phyloP scores from a whole-genome alignment of 2,329 filamentous ascomycete species.

The Arthrobotrys iridis region DNA sequence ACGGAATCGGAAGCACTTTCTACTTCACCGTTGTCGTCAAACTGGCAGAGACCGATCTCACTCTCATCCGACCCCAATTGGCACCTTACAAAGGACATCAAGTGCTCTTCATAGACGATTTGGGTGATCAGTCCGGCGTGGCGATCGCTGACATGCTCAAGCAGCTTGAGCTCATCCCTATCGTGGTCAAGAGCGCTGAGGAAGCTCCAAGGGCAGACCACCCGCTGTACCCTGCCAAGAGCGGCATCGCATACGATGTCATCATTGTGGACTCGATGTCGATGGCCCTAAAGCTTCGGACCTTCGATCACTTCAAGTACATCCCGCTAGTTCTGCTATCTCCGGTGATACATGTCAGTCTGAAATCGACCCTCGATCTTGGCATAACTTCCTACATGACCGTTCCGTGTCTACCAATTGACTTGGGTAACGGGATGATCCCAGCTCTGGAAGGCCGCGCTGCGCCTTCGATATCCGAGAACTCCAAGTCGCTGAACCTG shows the following conservation, averaged over 20 bases:
- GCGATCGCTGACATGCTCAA: conserved; percentile 73
- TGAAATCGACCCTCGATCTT: conserved; percentile 92
- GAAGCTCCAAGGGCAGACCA: conserved; percentile 70
- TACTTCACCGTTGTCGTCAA: conserved; percentile 95
- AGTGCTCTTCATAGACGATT: conserved; percentile 93
- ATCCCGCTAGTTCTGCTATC: conserved; percentile 93
- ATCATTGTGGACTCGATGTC: conserved; percentile 95
- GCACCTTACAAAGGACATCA: conserved; percentile 91
- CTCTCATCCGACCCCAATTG: conserved; percentile 81
- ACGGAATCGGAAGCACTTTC: conserved; percentile 90
- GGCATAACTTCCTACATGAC: conserved; percentile 99
- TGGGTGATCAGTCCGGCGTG: conserved; percentile 79
- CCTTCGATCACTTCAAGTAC: conserved; percentile 96
- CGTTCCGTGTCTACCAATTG: conserved; percentile 90
- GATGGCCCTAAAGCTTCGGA: conserved; percentile 83
- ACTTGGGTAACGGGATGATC: conserved; percentile 94
- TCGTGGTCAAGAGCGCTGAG: conserved; percentile 81
- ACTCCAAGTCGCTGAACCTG: conserved; percentile 94
- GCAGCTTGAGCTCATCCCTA: conserved; percentile 79
- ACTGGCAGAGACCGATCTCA: conserved; percentile 80
- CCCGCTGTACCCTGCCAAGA: conserved; percentile 63
- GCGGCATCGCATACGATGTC: conserved; percentile 81
- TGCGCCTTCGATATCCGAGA: conserved; percentile 88
- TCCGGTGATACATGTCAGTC: conserved; percentile 85
- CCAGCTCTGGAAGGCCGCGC: conserved; percentile 93